Evolutionary conservation across 768 basidiomycete species (phyloP).

Genomic region (Mycena galopus): DNA sequence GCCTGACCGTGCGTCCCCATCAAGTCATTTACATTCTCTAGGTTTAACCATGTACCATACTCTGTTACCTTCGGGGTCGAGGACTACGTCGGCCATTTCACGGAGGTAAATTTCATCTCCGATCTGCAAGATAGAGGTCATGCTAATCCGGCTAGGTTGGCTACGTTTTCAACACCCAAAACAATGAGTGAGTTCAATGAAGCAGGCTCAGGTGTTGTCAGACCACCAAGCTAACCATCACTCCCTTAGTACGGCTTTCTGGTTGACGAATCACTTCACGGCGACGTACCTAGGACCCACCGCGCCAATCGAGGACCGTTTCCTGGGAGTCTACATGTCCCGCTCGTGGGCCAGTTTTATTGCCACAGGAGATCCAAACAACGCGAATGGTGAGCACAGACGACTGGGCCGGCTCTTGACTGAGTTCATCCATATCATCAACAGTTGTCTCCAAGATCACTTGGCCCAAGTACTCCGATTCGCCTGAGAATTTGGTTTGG

Average conservation of each 20-base stretch:
- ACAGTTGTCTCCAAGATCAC: constrained; percentile 20
- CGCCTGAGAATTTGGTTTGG: constrained; percentile 28
- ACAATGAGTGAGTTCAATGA: constrained; percentile 28
- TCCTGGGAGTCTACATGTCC: constrained; percentile 33
- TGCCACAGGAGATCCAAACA: constrained; percentile 36
- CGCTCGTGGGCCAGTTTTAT: constrained; percentile 34
- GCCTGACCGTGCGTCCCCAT: not conserved
- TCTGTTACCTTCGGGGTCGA: constrained; percentile 15
- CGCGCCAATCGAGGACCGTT: constrained; percentile 33
- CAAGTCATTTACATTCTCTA: not conserved
- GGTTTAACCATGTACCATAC: constrained; percentile 33
- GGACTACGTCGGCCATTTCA: constrained; percentile 33
- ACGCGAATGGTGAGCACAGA: constrained; percentile 21
- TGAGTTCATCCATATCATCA: not conserved
- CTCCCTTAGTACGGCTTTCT: constrained; percentile 27
- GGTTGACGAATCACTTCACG: constrained; percentile 35
- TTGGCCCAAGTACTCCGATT: constrained; percentile 32
- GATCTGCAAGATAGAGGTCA: not conserved
- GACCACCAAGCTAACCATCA: not conserved
- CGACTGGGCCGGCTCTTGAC: no score
- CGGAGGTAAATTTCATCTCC: constrained; percentile 6
- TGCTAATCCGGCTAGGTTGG: constrained; percentile 9
- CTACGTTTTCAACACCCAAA: constrained; percentile 34
- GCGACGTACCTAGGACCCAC: constrained; percentile 28
- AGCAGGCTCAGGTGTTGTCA: no score